Percentiles rank a stretch among this genome's conserved stretches.
phyloP scores from a whole-genome alignment of 345 rosid species.

The Salix purpurea region DNA sequence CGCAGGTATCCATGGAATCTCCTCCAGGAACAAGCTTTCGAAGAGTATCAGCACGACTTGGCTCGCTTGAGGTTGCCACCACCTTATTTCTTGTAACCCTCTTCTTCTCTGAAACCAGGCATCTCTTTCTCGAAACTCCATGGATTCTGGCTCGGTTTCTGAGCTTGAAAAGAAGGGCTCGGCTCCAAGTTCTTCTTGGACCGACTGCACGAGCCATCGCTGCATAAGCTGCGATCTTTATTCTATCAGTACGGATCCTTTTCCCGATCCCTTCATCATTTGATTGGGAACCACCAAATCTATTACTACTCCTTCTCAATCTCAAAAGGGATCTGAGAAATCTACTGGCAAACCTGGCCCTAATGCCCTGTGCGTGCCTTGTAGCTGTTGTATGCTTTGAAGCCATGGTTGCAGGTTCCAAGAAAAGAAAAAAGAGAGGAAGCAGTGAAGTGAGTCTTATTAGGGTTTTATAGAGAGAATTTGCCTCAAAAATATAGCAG shows the following conservation, averaged over 20 bases:
- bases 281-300: neutral
- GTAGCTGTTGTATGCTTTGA: neutral
- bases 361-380: neutral
- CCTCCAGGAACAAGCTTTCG: slow-evolving; percentile 40
- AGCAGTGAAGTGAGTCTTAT: neutral
- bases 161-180: slow-evolving; percentile 29
- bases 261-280: neutral
- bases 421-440: neutral
- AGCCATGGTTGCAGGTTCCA: neutral
- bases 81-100: neutral
- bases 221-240: slow-evolving; percentile 30
- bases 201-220: slow-evolving; percentile 37
- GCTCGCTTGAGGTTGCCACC: neutral
- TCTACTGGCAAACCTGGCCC: slow-evolving; percentile 22
- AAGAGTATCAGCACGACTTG: slow-evolving; percentile 10
- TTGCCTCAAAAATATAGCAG: neutral
- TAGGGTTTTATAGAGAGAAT: slow-evolving; percentile 6
- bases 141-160: slow-evolving; percentile 2
- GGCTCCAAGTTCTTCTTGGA: slow-evolving; percentile 33
- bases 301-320: neutral
- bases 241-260: slow-evolving; percentile 7
- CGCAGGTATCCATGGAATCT: slow-evolving; percentile 23
- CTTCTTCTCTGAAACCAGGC: neutral
- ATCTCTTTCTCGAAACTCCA: neutral
- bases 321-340: slow-evolving; percentile 24